Conservation (phyloP, 2,329 filamentous ascomycete species). For the Pyricularia grisea region DNA sequence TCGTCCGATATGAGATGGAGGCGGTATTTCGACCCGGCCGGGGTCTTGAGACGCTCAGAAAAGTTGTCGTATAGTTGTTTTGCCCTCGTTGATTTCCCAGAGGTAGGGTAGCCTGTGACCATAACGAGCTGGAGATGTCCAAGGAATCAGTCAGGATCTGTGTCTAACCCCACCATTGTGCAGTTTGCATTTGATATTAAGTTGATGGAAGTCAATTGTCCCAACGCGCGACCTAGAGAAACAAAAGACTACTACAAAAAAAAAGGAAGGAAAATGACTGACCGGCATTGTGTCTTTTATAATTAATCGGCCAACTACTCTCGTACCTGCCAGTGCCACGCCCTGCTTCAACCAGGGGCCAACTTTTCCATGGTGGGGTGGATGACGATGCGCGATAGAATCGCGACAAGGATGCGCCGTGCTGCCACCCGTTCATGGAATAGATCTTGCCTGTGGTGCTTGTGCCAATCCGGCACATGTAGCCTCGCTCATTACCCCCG, state of each 20-base stretch:
- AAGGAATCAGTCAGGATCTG: not conserved
- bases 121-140: constrained; percentile 47
- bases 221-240: not conserved
- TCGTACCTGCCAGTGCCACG: not conserved
- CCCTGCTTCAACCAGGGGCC: not conserved
- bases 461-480: not conserved
- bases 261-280: not conserved
- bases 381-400: not conserved
- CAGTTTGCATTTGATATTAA: not conserved
- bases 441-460: not conserved
- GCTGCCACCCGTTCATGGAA: not conserved
- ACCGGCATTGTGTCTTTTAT: not conserved
- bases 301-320: not conserved
- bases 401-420: not conserved
- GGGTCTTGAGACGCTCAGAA: constrained; percentile 39
- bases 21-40: constrained; percentile 38
- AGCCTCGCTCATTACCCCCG: not conserved
- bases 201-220: not conserved
- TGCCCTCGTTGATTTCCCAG: constrained; percentile 59
- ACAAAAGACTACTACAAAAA: not conserved
- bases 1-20: constrained; percentile 69
- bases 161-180: not conserved
- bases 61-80: constrained; percentile 59
- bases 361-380: not conserved
- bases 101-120: constrained; percentile 56